Conservation (phyloP, 228 moss, liverwort and hornwort genomes). For the Sphagnum magellanicum region DNA sequence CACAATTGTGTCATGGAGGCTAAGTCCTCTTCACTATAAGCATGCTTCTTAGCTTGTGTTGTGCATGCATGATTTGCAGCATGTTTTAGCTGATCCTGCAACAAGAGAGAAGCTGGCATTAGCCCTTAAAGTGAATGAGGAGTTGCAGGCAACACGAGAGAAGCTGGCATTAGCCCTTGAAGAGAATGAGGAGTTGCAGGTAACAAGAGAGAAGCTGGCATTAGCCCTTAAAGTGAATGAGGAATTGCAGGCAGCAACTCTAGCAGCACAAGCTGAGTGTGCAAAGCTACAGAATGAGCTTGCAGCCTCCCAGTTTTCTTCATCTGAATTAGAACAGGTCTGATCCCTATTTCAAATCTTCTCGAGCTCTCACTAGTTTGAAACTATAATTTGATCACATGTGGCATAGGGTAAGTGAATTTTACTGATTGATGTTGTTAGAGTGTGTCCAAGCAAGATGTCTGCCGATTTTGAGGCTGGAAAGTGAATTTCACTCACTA, state of each 20-base stretch:
- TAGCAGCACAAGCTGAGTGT: slow-evolving; percentile 49
- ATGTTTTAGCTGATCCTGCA: slow-evolving; percentile 3
- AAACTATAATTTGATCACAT: background rate
- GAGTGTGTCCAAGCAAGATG: no score
- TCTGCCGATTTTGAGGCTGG: no score
- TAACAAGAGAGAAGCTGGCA: slow-evolving; percentile 26
- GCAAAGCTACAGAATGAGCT: slow-evolving; percentile 70
- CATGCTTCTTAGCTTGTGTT: background rate
- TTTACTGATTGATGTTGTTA: no score
- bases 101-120: slow-evolving; percentile 29
- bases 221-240: slow-evolving; percentile 15
- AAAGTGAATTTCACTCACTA: no score
- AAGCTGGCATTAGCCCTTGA: slow-evolving; percentile 25
- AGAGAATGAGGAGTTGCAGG: slow-evolving; percentile 11
- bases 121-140: slow-evolving; percentile 15
- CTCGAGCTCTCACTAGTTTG: background rate
- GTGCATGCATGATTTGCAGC: no score
- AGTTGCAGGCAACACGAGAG: slow-evolving; percentile 8
- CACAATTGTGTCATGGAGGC: slow-evolving; percentile 13
- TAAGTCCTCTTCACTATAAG: slow-evolving; percentile 22
- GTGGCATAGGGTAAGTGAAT: no score
- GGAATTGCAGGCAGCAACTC: slow-evolving; percentile 17
- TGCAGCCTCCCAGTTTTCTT: slow-evolving; percentile 54
- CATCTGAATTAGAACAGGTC: slow-evolving; percentile 74
- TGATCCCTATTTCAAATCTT: background rate